Evolutionary conservation across 495 filamentous ascomycete species (phyloP).

Genomic region (Staphylotrichum longicolle): DNA sequence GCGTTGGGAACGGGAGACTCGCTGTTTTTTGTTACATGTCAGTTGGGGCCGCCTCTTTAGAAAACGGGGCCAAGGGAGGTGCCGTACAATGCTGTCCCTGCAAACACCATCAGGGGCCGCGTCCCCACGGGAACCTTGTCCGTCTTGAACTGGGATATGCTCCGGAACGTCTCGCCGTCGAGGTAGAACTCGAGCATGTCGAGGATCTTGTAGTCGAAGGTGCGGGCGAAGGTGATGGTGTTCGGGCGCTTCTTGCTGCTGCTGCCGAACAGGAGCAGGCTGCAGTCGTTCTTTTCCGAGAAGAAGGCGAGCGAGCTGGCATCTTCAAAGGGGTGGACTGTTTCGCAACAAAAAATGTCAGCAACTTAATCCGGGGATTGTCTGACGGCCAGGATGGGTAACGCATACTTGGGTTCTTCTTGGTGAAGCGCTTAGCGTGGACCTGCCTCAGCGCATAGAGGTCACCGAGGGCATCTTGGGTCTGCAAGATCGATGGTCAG

Average conservation of each 20-base stretch:
- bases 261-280: constrained; percentile 65
- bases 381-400: not conserved
- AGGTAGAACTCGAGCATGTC: constrained; percentile 91
- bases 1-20: constrained; percentile 70
- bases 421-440: constrained; percentile 79
- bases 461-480: constrained; percentile 74
- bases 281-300: constrained; percentile 90
- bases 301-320: constrained; percentile 84
- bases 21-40: constrained; percentile 19
- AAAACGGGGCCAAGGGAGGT: not conserved
- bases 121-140: constrained; percentile 77
- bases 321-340: constrained; percentile 83
- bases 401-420: constrained; percentile 70
- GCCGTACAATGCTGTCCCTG: constrained; percentile 66
- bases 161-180: constrained; percentile 62
- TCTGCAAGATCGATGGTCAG: constrained; percentile 18
- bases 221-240: constrained; percentile 76
- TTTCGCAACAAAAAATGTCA: not conserved
- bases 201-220: constrained; percentile 78
- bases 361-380: not conserved
- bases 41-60: not conserved
- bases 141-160: constrained; percentile 74
- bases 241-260: constrained; percentile 93
- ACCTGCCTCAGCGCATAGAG: constrained; percentile 78
- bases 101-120: constrained; percentile 84